Percentiles rank a stretch among this genome's conserved stretches.
phyloP scores from a whole-genome alignment of 2,329 filamentous ascomycete genomes.

The Teratosphaeria gauchensis region DNA sequence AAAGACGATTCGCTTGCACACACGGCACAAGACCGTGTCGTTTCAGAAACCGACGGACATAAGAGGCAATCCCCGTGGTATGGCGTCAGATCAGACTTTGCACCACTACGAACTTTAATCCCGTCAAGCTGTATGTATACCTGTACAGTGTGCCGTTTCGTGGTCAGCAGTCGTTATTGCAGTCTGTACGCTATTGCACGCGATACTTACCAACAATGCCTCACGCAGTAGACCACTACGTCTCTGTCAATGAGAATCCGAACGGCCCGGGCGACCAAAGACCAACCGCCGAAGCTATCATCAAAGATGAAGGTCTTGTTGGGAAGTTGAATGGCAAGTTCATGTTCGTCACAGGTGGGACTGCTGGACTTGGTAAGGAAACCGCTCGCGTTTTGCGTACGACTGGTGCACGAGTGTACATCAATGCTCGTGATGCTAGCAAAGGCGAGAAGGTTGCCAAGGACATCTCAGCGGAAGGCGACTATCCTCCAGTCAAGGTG shows the following conservation, averaged over 20 bases:
- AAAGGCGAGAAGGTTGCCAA: conserved; percentile 28
- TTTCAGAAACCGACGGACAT: neutral
- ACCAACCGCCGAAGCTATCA: conserved; percentile 13
- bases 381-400: conserved; percentile 31
- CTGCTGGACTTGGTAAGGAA: conserved; percentile 34
- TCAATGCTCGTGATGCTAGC: neutral
- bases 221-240: neutral
- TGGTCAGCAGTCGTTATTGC: no score
- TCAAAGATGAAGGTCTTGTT: conserved; percentile 16
- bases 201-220: neutral
- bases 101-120: no score
- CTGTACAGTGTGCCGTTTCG: no score
- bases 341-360: conserved; percentile 34
- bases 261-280: conserved; percentile 7
- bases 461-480: conserved; percentile 21
- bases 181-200: no score
- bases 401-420: conserved; percentile 3
- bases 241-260: conserved; percentile 1
- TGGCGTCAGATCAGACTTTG: neutral
- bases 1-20: neutral
- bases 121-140: no score
- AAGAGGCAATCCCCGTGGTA: neutral
- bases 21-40: neutral
- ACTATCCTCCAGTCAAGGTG: conserved; percentile 27
- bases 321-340: conserved; percentile 28